Evolutionary conservation across 495 filamentous ascomycete species (phyloP).

Genomic region (Penicillium tannophilum): DNA sequence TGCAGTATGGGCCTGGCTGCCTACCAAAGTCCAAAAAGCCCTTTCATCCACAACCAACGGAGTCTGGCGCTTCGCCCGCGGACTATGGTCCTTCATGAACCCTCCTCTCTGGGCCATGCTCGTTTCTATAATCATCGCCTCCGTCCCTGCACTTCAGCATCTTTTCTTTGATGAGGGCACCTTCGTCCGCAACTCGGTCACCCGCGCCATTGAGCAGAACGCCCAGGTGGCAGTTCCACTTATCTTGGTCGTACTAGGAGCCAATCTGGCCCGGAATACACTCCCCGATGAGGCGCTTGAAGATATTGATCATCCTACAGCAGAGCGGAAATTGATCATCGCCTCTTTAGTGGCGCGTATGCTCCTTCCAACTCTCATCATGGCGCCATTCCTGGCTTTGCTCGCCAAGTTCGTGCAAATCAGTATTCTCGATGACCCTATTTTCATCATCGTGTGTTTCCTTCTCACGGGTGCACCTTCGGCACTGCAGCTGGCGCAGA

Average conservation of each 20-base stretch:
- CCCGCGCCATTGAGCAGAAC: constrained; percentile 79
- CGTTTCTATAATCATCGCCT: constrained; percentile 82
- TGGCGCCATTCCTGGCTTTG: constrained; percentile 91
- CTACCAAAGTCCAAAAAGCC: constrained; percentile 56
- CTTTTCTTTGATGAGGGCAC: constrained; percentile 89
- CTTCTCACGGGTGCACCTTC: constrained; percentile 92
- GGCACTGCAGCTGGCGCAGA: constrained; percentile 93
- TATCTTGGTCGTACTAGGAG: constrained; percentile 94
- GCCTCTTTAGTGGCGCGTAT: constrained; percentile 87
- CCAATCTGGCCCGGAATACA: constrained; percentile 83
- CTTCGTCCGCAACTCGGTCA: constrained; percentile 91
- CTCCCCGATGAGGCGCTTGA: constrained; percentile 57
- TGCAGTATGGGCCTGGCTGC: constrained; percentile 52
- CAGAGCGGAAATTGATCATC: constrained; percentile 78
- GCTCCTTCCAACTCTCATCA: constrained; percentile 87
- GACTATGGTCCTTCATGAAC: constrained; percentile 94
- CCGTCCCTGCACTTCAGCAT: constrained; percentile 78
- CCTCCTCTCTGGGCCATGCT: constrained; percentile 98
- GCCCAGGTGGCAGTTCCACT: constrained; percentile 92
- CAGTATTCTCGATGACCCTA: constrained; percentile 95
- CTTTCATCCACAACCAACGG: constrained; percentile 47
- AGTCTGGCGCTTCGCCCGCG: constrained; percentile 57
- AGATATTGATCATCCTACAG: constrained; percentile 59
- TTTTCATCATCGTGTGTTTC: constrained; percentile 97
- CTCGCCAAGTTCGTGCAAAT: constrained; percentile 88